These are phyloP conservation scores for Neophaeococcomyces aloes DNA, from an alignment of 2,329 filamentous ascomycete species.

Conservation along the genomic window DNA sequence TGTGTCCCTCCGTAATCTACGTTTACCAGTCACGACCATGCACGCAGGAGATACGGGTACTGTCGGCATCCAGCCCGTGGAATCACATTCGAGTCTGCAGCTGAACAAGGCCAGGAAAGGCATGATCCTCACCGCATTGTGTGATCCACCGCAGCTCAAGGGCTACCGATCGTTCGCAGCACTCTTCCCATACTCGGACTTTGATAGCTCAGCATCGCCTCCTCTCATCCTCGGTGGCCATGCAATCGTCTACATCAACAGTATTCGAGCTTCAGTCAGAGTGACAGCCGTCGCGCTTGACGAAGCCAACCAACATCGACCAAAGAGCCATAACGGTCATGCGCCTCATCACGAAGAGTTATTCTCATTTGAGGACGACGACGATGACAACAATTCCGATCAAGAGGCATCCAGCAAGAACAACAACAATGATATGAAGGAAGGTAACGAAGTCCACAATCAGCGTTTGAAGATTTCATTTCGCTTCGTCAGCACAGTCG, in stretches of 20 bases:
- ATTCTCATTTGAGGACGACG: conserved; percentile 35
- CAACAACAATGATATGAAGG: conserved; percentile 17
- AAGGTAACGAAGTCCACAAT: conserved; percentile 19
- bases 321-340: conserved; percentile 12
- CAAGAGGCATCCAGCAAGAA: too few species aligned
- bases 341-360: conserved; percentile 31
- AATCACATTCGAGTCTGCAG: conserved; percentile 5
- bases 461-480: conserved; percentile 40
- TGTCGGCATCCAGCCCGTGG: conserved; percentile 53
- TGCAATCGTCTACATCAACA: conserved; percentile 73
- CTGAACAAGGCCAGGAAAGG: conserved; percentile 20
- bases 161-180: conserved; percentile 35
- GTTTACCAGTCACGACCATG: conserved; percentile 67
- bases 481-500: conserved; percentile 46
- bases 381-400: conserved; percentile 13
- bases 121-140: conserved; percentile 16
- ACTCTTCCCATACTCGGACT: conserved; percentile 54
- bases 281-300: conserved; percentile 48
- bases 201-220: conserved; percentile 32
- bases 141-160: background rate
- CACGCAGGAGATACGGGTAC: conserved; percentile 79
- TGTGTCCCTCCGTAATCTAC: conserved; percentile 76
- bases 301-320: conserved; percentile 2
- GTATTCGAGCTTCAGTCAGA: conserved; percentile 69
- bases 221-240: conserved; percentile 45